A percentile compares a stretch with the other conserved stretches of the same genome.
phyloP scores from a whole-genome alignment of 345 rosid genomes.

The Eutrema yunnanense region DNA sequence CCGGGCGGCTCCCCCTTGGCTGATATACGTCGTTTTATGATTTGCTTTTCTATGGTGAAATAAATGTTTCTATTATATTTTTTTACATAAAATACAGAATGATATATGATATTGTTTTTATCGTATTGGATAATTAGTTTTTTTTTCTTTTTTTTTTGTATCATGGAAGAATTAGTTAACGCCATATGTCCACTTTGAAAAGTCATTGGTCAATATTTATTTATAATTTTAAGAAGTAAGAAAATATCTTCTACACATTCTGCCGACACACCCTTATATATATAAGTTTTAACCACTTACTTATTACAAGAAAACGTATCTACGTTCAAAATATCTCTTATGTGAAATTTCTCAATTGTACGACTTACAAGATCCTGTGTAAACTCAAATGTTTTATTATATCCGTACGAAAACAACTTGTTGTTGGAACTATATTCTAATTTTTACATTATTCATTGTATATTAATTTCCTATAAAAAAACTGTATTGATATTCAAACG shows the following conservation, averaged over 20 bases:
- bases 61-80: background rate
- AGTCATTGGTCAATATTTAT: background rate
- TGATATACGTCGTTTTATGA: background rate
- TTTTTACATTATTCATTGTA: background rate
- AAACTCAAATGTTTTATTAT: background rate
- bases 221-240: background rate
- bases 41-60: background rate
- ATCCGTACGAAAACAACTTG: background rate
- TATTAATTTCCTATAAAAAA: background rate
- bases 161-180: background rate
- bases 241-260: background rate
- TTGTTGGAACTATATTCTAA: background rate
- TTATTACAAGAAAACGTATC: background rate
- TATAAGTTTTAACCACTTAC: background rate
- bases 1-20: slow-evolving; percentile 10
- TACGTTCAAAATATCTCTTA: background rate
- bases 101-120: background rate
- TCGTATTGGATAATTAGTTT: background rate
- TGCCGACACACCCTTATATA: slow-evolving; percentile 7
- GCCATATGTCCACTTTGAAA: background rate
- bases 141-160: background rate
- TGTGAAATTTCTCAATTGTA: background rate
- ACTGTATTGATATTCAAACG: background rate
- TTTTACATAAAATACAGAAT: background rate
- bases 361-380: background rate